A percentile compares a stretch with the other conserved stretches of the same genome.
phyloP scores from a whole-genome alignment of 768 basidiomycete species.

The Suillus subaureus region DNA sequence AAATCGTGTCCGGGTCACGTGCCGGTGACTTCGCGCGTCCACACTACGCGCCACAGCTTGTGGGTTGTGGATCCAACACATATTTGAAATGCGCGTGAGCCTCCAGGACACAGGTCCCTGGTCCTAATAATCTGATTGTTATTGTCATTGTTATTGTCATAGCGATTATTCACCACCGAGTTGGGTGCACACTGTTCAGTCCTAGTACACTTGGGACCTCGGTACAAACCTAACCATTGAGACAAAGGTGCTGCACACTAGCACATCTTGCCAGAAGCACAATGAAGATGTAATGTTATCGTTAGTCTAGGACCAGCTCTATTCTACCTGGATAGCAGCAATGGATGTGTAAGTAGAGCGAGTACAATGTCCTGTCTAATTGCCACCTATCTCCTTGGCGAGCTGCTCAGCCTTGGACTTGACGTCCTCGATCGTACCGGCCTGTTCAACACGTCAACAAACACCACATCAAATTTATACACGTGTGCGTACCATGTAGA shows the following conservation, averaged over 20 bases:
- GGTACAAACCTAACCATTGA: too few relatives aligned
- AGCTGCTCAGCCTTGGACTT: constrained; percentile 97
- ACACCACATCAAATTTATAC: not conserved
- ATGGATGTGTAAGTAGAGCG: constrained; percentile 8
- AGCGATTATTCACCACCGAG: not conserved
- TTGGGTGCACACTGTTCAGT: not conserved
- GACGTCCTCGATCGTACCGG: constrained; percentile 95
- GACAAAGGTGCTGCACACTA: not conserved
- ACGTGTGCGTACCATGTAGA: constrained; percentile 81
- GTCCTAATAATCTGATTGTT: not conserved
- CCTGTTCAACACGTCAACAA: constrained; percentile 33
- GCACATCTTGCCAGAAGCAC: not conserved
- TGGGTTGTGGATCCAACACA: not conserved
- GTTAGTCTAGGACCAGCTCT: constrained; percentile 16
- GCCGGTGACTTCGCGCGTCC: constrained; percentile 4
- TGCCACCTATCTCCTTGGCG: constrained; percentile 85
- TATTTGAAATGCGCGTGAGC: not conserved
- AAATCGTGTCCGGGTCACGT: constrained; percentile 2
- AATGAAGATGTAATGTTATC: constrained; percentile 8
- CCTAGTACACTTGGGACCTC: not conserved
- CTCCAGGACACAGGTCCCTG: not conserved
- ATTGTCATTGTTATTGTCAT: too few relatives aligned
- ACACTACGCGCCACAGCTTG: not conserved
- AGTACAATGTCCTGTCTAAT: constrained; percentile 25
- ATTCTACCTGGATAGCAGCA: constrained; percentile 13